phyloP scores from a whole-genome alignment of 2,329 filamentous ascomycete species.

The Colletotrichum cereale region DNA sequence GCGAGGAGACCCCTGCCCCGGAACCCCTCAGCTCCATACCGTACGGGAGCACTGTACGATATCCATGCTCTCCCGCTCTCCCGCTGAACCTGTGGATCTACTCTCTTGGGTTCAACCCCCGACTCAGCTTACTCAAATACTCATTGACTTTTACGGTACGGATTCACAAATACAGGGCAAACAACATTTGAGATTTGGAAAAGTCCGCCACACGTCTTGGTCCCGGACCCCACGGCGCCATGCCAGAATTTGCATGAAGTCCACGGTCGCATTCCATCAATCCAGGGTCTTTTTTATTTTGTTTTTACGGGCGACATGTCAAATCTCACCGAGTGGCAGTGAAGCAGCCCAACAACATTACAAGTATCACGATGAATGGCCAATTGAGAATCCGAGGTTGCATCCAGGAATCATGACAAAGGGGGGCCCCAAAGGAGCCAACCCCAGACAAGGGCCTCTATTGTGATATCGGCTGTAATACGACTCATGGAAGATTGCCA shows the following conservation, averaged over 20 bases:
- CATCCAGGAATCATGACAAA: conserved; percentile 28
- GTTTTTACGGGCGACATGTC: background rate
- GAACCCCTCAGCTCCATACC: conserved; percentile 27
- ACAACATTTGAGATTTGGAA: conserved; percentile 3
- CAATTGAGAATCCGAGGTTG: conserved; percentile 19
- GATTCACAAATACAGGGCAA: conserved; percentile 17
- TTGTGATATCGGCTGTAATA: conserved; percentile 34
- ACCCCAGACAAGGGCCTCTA: conserved; percentile 16
- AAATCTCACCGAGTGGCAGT: background rate
- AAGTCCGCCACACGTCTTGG: background rate
- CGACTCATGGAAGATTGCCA: conserved; percentile 36
- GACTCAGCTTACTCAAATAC: conserved; percentile 24
- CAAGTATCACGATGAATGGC: conserved; percentile 9
- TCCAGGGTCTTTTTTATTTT: background rate
- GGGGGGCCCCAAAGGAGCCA: background rate
- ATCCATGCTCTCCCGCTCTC: conserved; percentile 39
- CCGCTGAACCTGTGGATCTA: conserved; percentile 37
- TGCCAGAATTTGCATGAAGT: conserved; percentile 26
- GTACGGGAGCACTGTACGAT: conserved; percentile 37
- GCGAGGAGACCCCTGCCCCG: conserved; percentile 29
- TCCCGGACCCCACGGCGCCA: conserved; percentile 7
- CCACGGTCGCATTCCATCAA: conserved; percentile 22
- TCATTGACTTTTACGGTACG: conserved; percentile 13
- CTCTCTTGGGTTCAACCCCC: conserved; percentile 27
- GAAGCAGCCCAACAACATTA: conserved; percentile 2